Conservation (phyloP, 495 filamentous ascomycete species). For the Neurospora sp. region DNA sequence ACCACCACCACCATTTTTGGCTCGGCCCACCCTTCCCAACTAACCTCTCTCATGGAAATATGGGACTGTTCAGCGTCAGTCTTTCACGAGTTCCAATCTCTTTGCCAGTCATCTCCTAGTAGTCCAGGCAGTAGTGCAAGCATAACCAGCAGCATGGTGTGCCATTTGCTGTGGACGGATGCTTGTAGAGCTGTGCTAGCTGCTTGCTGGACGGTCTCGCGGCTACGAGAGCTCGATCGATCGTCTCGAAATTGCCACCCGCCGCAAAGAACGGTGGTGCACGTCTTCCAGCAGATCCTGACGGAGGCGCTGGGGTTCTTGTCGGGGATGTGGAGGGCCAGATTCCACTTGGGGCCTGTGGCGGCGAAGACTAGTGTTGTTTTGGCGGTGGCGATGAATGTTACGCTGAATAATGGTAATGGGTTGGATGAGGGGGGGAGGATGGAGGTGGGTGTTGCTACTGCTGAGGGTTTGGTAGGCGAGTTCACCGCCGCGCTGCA, state of each 20-base stretch:
- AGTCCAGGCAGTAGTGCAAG: neutral
- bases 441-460: constrained; percentile 2
- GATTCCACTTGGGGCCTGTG: no score
- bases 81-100: constrained; percentile 11
- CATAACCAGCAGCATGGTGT: neutral
- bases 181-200: constrained; percentile 6
- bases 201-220: constrained; percentile 4
- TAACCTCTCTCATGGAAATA: constrained; percentile 7
- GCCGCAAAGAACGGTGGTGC: constrained; percentile 3
- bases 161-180: constrained; percentile 13
- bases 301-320: neutral
- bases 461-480: neutral
- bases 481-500: no score
- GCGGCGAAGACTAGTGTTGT: no score
- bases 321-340: constrained; percentile 1
- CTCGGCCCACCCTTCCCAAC: neutral
- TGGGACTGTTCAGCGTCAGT: constrained; percentile 11
- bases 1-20: neutral
- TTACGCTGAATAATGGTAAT: no score
- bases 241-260: neutral
- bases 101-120: neutral
- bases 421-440: no score
- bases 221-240: neutral
- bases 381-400: no score
- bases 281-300: constrained; percentile 6